A percentile compares a stretch with the other conserved stretches of the same genome.
These are phyloP conservation scores for Cryptosporidium ubiquitum DNA, from an alignment of 169 alveolate species.

Conservation along the genomic window DNA sequence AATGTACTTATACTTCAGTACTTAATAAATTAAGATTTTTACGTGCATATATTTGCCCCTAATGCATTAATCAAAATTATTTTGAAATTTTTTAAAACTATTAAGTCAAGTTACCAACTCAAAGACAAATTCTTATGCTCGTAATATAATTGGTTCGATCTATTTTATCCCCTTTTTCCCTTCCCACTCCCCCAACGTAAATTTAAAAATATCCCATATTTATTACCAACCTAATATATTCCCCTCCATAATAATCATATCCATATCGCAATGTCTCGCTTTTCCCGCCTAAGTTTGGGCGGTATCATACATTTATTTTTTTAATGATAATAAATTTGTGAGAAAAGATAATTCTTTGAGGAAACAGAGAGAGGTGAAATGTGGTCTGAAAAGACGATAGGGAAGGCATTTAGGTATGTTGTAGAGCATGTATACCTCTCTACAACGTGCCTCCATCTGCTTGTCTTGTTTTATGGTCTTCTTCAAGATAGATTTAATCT, in stretches of 20 bases:
- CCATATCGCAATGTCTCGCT: constrained; percentile 27
- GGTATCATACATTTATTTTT: constrained; percentile 37
- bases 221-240: background rate
- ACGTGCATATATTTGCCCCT: background rate
- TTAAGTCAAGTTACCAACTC: background rate
- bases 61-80: background rate
- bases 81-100: background rate
- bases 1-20: background rate
- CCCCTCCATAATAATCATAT: background rate
- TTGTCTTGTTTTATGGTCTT: constrained; percentile 78
- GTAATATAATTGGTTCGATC: background rate
- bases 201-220: background rate
- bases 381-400: constrained; percentile 66
- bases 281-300: constrained; percentile 53
- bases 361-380: constrained; percentile 42
- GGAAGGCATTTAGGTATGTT: constrained; percentile 63
- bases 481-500: constrained; percentile 75
- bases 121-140: background rate
- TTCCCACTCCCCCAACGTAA: background rate
- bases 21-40: background rate
- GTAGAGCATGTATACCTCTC: constrained; percentile 62
- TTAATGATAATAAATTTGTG: background rate
- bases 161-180: background rate
- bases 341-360: background rate
- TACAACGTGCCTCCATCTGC: constrained; percentile 56